Conservation (phyloP, 352 stramenopile genomes). For the Plasmopara viticola region DNA sequence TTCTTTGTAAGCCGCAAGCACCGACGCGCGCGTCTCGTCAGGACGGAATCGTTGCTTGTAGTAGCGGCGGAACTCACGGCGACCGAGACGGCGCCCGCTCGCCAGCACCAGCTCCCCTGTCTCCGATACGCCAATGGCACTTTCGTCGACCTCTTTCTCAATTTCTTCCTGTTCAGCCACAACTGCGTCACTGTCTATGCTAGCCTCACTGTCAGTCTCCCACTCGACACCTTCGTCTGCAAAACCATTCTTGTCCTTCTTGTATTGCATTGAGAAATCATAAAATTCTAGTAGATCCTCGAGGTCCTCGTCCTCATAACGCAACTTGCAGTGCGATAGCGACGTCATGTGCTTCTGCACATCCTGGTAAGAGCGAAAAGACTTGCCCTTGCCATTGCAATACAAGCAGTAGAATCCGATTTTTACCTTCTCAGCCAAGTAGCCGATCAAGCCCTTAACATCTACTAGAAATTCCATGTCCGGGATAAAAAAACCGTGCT, state of each 20-base stretch:
- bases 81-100: constrained; percentile 78
- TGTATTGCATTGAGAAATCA: constrained; percentile 86
- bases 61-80: constrained; percentile 85
- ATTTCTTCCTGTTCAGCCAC: constrained; percentile 49
- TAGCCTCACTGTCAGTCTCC: constrained; percentile 79
- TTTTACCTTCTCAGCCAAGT: constrained; percentile 95
- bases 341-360: constrained; percentile 94
- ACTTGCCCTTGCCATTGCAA: constrained; percentile 89
- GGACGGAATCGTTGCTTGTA: constrained; percentile 87
- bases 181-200: constrained; percentile 67
- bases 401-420: constrained; percentile 93
- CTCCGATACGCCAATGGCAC: constrained; percentile 74
- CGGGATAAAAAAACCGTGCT: constrained; percentile 94
- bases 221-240: constrained; percentile 50
- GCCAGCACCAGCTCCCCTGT: constrained; percentile 86
- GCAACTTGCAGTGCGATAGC: constrained; percentile 87
- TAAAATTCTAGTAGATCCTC: constrained; percentile 89
- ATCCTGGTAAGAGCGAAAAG: constrained; percentile 85
- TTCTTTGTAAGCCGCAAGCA: constrained; percentile 77
- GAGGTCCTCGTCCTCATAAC: constrained; percentile 88
- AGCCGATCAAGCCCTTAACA: constrained; percentile 86
- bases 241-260: constrained; percentile 25
- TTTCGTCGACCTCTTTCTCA: constrained; percentile 38
- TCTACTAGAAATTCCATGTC: constrained; percentile 91
- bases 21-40: constrained; percentile 65